phyloP scores from a whole-genome alignment of 192 early-diverging fungal genomes.

The Coemansia interrupta region DNA sequence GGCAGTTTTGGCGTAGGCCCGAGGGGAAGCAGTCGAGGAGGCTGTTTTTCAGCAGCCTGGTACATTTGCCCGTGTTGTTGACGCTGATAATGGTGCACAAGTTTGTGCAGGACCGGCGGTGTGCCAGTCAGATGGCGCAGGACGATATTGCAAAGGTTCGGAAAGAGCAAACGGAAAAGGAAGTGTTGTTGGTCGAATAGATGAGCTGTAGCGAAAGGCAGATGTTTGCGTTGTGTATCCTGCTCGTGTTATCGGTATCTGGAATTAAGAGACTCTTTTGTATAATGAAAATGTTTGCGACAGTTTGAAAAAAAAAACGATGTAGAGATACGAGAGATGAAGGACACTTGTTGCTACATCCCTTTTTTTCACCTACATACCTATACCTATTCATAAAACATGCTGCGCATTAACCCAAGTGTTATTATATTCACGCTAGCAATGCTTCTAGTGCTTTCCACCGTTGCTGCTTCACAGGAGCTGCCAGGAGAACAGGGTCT shows the following conservation, averaged over 20 bases:
- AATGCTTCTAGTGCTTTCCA: too few relatives aligned
- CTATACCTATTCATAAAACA: neutral
- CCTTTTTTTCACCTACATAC: neutral
- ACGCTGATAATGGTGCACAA: constrained; percentile 91
- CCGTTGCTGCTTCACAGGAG: too few relatives aligned
- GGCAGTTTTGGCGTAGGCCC: constrained; percentile 72
- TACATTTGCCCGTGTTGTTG: constrained; percentile 82
- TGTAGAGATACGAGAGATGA: neutral
- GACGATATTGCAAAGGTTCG: neutral
- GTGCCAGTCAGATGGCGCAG: neutral
- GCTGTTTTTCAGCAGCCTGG: constrained; percentile 87
- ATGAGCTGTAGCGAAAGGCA: neutral
- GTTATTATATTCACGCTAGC: too few relatives aligned
- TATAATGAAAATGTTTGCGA: too few relatives aligned
- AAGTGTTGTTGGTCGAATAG: neutral
- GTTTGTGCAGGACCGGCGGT: constrained; percentile 29
- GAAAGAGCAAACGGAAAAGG: neutral
- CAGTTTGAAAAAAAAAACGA: too few relatives aligned
- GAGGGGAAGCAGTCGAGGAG: constrained; percentile 80
- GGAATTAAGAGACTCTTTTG: neutral
- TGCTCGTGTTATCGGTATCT: too few relatives aligned
- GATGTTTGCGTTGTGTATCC: neutral
- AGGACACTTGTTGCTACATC: neutral
- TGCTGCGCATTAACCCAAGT: neutral
- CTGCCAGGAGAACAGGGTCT: too few relatives aligned